Evolutionary conservation across 306 rosid species (phyloP), one percentile per base, ranked within the genome.

Genomic region (Dicorynia guianensis): DNA sequence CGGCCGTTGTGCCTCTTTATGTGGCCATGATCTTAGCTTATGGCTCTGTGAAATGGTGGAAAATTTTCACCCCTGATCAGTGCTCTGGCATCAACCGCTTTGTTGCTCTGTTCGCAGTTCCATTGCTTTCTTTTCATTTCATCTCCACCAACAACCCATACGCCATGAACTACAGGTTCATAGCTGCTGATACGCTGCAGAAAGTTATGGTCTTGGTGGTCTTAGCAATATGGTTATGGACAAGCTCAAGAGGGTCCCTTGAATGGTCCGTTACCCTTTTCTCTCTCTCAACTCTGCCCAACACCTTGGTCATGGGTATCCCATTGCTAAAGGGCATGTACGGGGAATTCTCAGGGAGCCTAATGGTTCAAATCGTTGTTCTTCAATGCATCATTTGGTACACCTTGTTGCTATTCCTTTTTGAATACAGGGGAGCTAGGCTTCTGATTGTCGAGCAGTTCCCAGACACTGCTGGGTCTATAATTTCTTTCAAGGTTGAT

Each of bases 11-110:
- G 13, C 97, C 97, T 0, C 91, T 92, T 6, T 92, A 92, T 30
- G 97, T 92, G 40, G 97, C 97, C 6, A 92, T 89, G 97, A 82
- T 93, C 63, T 77, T 90, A 0, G 97, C 97, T 0, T 93, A 93
- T 49, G 97, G 94, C 4, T 93, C 97, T 0, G 97, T 93, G 9
- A 90, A 90, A 74, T 93, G 96, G 97, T 93, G 96, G 96, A 88
- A 90, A 63, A 93, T 93, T 79, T 93, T 93, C 84, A 88, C 76
- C 38, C 96, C 97, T 0, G 96, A 90, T 8, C 97, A 93, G 49
- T 93, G 97, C 64, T 93, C 97, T 0, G 97, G 96, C 15, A 93
- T 93, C 56, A 93, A 93, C 79, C 88, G 97, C 0, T 93, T 93
- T n/a, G 97, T 93, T 4, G 97, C 97, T 0, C 93, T 93, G 1